Evolutionary conservation across 2,329 filamentous ascomycete genomes (phyloP), one percentile per base, ranked within the genome.

Genomic region (Colletotrichum gloeosporioides): DNA sequence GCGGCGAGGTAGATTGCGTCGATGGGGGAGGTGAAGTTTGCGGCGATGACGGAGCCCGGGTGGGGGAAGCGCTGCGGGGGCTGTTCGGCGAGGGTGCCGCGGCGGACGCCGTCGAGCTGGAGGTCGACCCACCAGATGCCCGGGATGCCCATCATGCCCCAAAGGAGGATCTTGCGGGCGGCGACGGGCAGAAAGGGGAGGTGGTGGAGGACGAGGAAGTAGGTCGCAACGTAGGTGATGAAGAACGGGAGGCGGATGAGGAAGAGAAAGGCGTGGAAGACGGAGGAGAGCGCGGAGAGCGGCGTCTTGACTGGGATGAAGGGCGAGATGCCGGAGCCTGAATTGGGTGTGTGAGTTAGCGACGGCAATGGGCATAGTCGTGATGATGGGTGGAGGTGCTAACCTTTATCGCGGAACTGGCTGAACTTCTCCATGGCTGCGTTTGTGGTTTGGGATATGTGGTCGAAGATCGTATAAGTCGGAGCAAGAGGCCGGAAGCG

Each of bases 71-170:
- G 92, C 76, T 93, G 89, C 73, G 90, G 87, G 53, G 94, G 93
- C 80, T 96, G 93, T 81, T 94, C 93, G 63, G 94, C 93, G 36
- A 98, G 89, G 31, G 94, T 96, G 87, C 97, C 97, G 86, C 96
- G 95, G 86, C 95, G 96, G 70, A 99, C 97, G 75, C 96, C 96
- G 84, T 99, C 97, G 79, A 99, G 95, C 85, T 98, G 96, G n/a
- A 99, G 88, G 85, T 99, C 97, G 73, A 98, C 93, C 96, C 96
- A 99, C 96, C 96, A 99, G 74, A 99, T 95, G 32, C 97, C 96
- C 0, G 96, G 95, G 75, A 98, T 94, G 49, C 93, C 94, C 80
- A 99, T 91, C 79, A 99, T 91, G 77, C 92, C 91, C 96, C 97
- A 99, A 69, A 99, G 87, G 65, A 95, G 92, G 15, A 95, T 92